Conservation (phyloP, 805 yeast genomes). For the Candida boidinii region DNA sequence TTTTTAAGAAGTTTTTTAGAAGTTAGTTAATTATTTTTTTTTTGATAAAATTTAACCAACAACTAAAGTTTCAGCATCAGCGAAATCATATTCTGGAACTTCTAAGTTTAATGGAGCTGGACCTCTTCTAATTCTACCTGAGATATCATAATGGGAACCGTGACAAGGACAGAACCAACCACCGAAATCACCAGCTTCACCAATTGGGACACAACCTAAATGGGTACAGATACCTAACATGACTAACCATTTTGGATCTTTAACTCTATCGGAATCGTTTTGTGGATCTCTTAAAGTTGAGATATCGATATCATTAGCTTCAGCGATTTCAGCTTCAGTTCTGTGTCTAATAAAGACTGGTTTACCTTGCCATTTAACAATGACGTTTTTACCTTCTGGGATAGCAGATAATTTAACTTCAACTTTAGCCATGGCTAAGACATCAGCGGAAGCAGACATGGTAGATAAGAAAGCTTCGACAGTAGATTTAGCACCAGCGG, state of each 20-base stretch:
- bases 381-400: conserved; percentile 96
- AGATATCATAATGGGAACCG: conserved; percentile 99
- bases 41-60: conserved; percentile 56
- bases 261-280: conserved; percentile 84
- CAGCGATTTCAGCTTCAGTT: conserved; percentile 85
- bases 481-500: conserved; percentile 94
- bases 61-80: conserved; percentile 64
- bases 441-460: conserved; percentile 98
- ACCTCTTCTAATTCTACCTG: conserved; percentile 99
- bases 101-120: conserved; percentile 99
- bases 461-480: conserved; percentile 88
- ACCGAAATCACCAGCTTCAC: conserved; percentile 99
- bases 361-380: conserved; percentile 99
- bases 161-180: conserved; percentile 99
- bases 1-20: no score
- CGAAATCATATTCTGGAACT: conserved; percentile 83
- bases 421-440: conserved; percentile 98
- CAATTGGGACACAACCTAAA: conserved; percentile 99
- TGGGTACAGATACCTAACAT: conserved; percentile 99
- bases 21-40: no score
- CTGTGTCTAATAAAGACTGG: conserved; percentile 99
- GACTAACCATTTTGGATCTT: conserved; percentile 96
- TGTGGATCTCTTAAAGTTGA: conserved; percentile 87
- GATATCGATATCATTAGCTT: conserved; percentile 82
- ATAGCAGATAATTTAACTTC: conserved; percentile 90